A percentile compares a stretch with the other conserved stretches of the same genome.
Evolutionary conservation across 495 filamentous ascomycete genomes (phyloP).

Genomic region (Monascus purpureus): DNA sequence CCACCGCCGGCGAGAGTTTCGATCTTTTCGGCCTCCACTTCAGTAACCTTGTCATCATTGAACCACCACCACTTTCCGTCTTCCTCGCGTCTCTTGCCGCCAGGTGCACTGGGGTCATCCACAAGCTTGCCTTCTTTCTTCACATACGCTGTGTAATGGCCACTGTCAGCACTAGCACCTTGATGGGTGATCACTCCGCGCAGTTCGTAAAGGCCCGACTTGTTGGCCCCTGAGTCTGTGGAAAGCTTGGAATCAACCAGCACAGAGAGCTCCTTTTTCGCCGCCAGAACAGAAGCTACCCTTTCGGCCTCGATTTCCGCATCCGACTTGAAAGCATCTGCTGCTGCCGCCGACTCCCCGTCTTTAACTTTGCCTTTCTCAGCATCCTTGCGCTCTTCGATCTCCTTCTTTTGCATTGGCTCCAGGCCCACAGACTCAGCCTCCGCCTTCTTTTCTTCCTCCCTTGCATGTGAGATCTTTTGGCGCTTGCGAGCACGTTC

Average conservation of each 20-base stretch:
- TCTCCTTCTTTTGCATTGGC: slow-evolving; percentile 37
- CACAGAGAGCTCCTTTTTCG: slow-evolving; percentile 72
- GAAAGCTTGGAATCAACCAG: slow-evolving; percentile 57
- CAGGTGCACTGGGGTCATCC: slow-evolving; percentile 39
- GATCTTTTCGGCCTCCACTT: slow-evolving; percentile 85
- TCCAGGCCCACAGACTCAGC: slow-evolving; percentile 19
- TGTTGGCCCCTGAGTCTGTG: slow-evolving; percentile 71
- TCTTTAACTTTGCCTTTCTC: slow-evolving; percentile 41
- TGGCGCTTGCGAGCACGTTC: slow-evolving; percentile 78
- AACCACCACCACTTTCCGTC: slow-evolving; percentile 99
- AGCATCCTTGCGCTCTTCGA: slow-evolving; percentile 35
- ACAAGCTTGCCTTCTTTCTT: slow-evolving; percentile 62
- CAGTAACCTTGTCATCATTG: slow-evolving; percentile 94
- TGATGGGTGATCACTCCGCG: slow-evolving; percentile 95
- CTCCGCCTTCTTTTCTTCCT: slow-evolving; percentile 37
- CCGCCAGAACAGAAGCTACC: slow-evolving; percentile 50
- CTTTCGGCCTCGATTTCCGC: slow-evolving; percentile 81
- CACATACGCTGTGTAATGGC: slow-evolving; percentile 94
- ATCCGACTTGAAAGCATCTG: slow-evolving; percentile 75
- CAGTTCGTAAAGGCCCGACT: slow-evolving; percentile 87
- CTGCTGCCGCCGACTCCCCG: slow-evolving; percentile 59
- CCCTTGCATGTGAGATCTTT: slow-evolving; percentile 54
- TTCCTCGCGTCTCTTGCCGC: slow-evolving; percentile 56
- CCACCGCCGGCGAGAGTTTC: slow-evolving; percentile 81
- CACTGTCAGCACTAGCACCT: slow-evolving; percentile 90